phyloP scores from a whole-genome alignment of 1,139 yeast genomes.

The Saccharomycopsis hybrid region DNA sequence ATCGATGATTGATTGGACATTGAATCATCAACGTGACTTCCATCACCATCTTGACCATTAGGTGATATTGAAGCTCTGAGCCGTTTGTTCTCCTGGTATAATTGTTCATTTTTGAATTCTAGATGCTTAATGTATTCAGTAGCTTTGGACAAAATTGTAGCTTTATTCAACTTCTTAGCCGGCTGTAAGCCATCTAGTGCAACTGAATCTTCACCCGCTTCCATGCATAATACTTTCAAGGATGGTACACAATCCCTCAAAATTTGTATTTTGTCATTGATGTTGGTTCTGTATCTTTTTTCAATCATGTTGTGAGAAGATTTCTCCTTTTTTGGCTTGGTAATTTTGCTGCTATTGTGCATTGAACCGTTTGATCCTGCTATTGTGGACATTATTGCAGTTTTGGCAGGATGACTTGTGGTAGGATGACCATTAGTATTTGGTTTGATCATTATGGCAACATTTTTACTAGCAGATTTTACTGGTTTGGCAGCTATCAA shows the following conservation, averaged over 20 bases:
- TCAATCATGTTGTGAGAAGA: conserved; percentile 71
- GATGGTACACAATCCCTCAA: conserved; percentile 69
- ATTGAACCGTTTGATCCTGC: too few relatives aligned
- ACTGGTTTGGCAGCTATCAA: background rate
- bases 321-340: conserved; percentile 41
- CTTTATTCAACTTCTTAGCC: conserved; percentile 80
- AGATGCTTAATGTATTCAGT: conserved; percentile 85
- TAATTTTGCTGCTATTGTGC: conserved; percentile 20
- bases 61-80: conserved; percentile 25
- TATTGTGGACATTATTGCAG: conserved; percentile 1
- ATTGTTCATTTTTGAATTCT: conserved; percentile 56
- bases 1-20: background rate
- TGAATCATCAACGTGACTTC: background rate
- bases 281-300: conserved; percentile 67
- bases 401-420: background rate
- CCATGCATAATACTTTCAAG: conserved; percentile 35
- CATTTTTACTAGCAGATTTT: background rate
- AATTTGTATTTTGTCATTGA: conserved; percentile 59
- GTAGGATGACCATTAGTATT: too few relatives aligned
- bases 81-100: conserved; percentile 48
- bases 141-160: conserved; percentile 81
- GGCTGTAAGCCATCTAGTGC: conserved; percentile 83
- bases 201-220: conserved; percentile 29
- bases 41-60: too few relatives aligned
- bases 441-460: conserved; percentile 3